A percentile compares a stretch with the other conserved stretches of the same genome.
Conservation (phyloP, 2,329 filamentous ascomycete genomes). For the Cladosporium halotolerans region DNA sequence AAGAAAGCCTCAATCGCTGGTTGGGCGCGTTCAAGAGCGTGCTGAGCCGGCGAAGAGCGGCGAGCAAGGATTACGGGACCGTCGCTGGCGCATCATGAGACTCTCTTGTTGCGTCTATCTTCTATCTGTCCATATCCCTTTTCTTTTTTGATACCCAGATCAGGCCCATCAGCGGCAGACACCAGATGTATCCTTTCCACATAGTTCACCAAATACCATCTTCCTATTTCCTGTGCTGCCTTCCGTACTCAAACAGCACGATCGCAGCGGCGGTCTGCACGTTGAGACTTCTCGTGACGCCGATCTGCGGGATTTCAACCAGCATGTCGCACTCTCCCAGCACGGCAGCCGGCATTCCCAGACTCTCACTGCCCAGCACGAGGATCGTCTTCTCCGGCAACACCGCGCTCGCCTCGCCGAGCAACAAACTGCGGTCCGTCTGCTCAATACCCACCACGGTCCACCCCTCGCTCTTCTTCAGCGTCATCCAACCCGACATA, state of each 20-base stretch:
- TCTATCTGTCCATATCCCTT: neutral
- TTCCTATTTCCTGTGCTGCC: slow-evolving; percentile 28
- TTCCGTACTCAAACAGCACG: slow-evolving; percentile 47
- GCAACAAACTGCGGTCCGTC: slow-evolving; percentile 43
- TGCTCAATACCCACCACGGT: slow-evolving; percentile 50
- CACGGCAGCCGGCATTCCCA: slow-evolving; percentile 44
- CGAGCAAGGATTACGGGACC: slow-evolving; percentile 1
- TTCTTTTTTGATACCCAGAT: neutral
- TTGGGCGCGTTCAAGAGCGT: slow-evolving; percentile 88
- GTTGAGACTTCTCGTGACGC: slow-evolving; percentile 49
- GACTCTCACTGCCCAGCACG: slow-evolving; percentile 47
- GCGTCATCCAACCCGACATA: slow-evolving; percentile 32
- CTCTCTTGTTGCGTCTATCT: neutral
- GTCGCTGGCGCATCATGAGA: neutral
- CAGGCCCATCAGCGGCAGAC: neutral
- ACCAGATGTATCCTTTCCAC: neutral
- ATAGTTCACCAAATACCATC: neutral
- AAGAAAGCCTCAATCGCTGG: slow-evolving; percentile 76
- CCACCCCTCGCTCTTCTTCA: slow-evolving; percentile 42
- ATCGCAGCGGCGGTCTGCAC: slow-evolving; percentile 50
- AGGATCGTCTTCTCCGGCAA: slow-evolving; percentile 33
- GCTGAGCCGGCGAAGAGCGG: slow-evolving; percentile 53
- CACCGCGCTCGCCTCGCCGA: slow-evolving; percentile 33
- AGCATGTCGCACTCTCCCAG: slow-evolving; percentile 45
- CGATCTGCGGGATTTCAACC: slow-evolving; percentile 48